Evolutionary conservation across 257 asterid species (phyloP).

Genomic region (Ocimum tenuiflorum): DNA sequence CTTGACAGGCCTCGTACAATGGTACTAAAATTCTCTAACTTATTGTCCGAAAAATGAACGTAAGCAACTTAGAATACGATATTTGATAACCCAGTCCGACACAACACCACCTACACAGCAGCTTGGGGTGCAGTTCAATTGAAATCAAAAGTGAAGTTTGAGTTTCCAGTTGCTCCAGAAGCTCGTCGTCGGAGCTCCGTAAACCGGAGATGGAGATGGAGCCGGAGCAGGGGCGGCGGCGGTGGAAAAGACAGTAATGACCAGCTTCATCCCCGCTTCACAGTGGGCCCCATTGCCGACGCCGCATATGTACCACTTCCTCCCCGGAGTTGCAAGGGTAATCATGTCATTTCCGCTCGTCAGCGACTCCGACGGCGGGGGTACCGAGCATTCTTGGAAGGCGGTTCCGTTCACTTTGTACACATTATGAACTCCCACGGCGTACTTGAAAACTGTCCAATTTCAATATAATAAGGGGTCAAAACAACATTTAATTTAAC

Average conservation of each 20-base stretch:
- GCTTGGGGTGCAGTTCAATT: too few relatives aligned
- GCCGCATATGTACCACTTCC: conserved; percentile 39
- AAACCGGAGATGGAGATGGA: not conserved
- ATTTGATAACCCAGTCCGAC: too few relatives aligned
- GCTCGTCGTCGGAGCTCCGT: conserved; percentile 1
- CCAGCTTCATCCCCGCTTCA: conserved; percentile 33
- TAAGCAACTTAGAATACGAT: too few relatives aligned
- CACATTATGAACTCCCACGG: conserved; percentile 25
- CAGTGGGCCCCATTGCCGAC: conserved; percentile 27
- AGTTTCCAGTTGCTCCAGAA: conserved; percentile 17
- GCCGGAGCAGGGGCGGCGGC: not conserved
- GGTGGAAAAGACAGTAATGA: conserved; percentile 19
- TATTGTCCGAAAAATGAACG: too few relatives aligned
- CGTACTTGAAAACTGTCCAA: conserved; percentile 27
- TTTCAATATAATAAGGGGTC: too few relatives aligned
- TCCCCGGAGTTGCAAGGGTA: conserved; percentile 26
- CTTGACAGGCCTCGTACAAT: too few relatives aligned
- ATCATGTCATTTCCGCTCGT: conserved; percentile 28
- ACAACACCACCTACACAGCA: too few relatives aligned
- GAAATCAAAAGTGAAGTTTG: conserved; percentile 1
- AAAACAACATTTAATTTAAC: too few relatives aligned
- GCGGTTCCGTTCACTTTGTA: conserved; percentile 27
- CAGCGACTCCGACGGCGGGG: conserved; percentile 17
- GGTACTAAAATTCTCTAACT: too few relatives aligned
- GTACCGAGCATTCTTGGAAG: conserved; percentile 29